These are phyloP conservation scores for Trypanosoma melophagium DNA, from an alignment of 208 protist species.

Conservation along the genomic window DNA sequence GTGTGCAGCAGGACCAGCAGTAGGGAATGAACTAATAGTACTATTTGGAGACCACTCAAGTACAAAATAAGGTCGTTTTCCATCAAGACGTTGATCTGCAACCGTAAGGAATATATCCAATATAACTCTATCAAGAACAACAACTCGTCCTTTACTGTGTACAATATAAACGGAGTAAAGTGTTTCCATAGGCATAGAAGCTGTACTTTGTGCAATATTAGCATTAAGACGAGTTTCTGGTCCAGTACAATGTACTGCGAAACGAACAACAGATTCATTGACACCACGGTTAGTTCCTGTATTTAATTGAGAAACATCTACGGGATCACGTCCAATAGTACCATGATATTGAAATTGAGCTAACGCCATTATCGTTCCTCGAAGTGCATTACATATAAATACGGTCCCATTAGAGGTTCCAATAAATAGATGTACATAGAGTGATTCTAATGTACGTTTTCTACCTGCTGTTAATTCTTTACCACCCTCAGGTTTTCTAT, in stretches of 20 bases:
- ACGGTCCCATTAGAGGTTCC: constrained; percentile 81
- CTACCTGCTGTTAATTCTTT: background rate
- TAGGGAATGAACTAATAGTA: constrained; percentile 47
- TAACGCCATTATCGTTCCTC: constrained; percentile 68
- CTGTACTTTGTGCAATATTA: constrained; percentile 18
- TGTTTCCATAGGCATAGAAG: background rate
- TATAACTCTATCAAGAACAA: constrained; percentile 46
- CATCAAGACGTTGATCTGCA: constrained; percentile 48
- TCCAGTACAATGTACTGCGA: constrained; percentile 38
- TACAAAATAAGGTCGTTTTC: constrained; percentile 49
- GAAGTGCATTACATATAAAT: constrained; percentile 76
- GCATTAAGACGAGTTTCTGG: constrained; percentile 19
- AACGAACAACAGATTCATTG: constrained; percentile 56
- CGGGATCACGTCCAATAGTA: background rate
- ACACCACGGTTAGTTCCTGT: background rate
- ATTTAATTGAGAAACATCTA: background rate
- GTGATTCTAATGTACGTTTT: constrained; percentile 13
- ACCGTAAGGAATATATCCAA: constrained; percentile 62
- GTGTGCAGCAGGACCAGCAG: constrained; percentile 55
- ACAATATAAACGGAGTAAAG: constrained; percentile 54
- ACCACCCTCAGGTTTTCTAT: background rate
- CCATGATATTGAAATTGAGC: constrained; percentile 61
- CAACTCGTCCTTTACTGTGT: constrained; percentile 62
- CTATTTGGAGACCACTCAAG: constrained; percentile 60
- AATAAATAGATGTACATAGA: constrained; percentile 83